phyloP scores from a whole-genome alignment of 805 yeast species.

The Sungouiozyma intestinalis region DNA sequence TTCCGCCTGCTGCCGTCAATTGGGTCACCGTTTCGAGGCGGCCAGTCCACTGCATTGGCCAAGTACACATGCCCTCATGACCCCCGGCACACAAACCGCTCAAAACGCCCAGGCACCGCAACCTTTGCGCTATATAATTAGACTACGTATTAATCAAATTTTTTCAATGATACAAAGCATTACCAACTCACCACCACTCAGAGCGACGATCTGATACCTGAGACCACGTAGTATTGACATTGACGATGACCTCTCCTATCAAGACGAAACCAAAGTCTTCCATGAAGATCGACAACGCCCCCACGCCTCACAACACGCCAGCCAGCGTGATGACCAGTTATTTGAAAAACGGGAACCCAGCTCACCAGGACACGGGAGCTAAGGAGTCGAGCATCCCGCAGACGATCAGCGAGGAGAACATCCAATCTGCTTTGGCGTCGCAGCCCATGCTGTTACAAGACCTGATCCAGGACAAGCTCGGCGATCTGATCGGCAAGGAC shows the following conservation, averaged over 20 bases:
- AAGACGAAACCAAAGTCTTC: conserved; percentile 40
- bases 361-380: conserved; percentile 14
- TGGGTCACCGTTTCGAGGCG: too few species aligned
- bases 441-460: conserved; percentile 76
- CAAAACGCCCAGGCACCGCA: background rate
- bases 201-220: background rate
- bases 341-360: conserved; percentile 49
- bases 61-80: background rate
- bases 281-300: conserved; percentile 80
- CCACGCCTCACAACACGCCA: conserved; percentile 98
- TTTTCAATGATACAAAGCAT: background rate
- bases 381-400: conserved; percentile 35
- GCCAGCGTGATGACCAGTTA: conserved; percentile 70
- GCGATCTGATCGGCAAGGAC: conserved; percentile 72
- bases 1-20: too few species aligned
- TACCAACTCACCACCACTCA: background rate
- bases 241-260: conserved; percentile 75
- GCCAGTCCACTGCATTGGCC: too few species aligned
- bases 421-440: conserved; percentile 33
- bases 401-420: conserved; percentile 64
- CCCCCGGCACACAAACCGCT: too few species aligned
- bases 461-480: conserved; percentile 76
- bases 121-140: too few species aligned
- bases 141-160: too few species aligned
- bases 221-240: background rate